Evolutionary conservation across 2,329 filamentous ascomycete genomes (phyloP).

Genomic region (Pleoardoris graminearum): DNA sequence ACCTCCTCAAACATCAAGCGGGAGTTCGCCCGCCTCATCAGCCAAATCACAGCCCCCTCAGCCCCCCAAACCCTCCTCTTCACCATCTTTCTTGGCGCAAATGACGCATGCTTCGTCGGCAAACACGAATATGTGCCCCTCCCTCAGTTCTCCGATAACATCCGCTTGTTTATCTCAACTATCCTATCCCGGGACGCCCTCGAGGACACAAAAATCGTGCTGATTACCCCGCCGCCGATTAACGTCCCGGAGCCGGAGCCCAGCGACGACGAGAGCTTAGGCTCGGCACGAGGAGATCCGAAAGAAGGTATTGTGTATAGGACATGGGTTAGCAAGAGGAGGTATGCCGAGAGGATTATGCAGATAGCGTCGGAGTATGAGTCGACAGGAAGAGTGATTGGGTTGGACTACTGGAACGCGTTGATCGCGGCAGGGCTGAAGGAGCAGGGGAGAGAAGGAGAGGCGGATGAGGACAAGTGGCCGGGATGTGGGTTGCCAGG

Average conservation of each 20-base stretch:
- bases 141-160: constrained; percentile 38
- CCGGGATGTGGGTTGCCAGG: constrained; percentile 43
- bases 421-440: constrained; percentile 28
- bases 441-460: constrained; percentile 25
- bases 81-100: constrained; percentile 48
- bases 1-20: constrained; percentile 29
- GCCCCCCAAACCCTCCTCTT: constrained; percentile 41
- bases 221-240: constrained; percentile 46
- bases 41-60: constrained; percentile 18
- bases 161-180: constrained; percentile 41
- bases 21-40: constrained; percentile 32
- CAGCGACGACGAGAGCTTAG: constrained; percentile 6
- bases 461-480: constrained; percentile 33
- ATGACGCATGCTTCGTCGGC: constrained; percentile 42
- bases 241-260: constrained; percentile 25
- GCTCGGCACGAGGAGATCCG: constrained; percentile 9
- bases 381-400: constrained; percentile 37
- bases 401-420: constrained; percentile 41
- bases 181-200: constrained; percentile 38
- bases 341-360: constrained; percentile 45
- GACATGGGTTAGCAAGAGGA: constrained; percentile 45
- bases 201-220: constrained; percentile 39
- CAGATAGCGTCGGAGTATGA: constrained; percentile 42
- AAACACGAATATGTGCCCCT: constrained; percentile 36
- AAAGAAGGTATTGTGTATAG: constrained; percentile 28